Evolutionary conservation across 2,329 filamentous ascomycete genomes (phyloP), one percentile per base, ranked within the genome.

Genomic region (Penicillium aurantiogriseum): DNA sequence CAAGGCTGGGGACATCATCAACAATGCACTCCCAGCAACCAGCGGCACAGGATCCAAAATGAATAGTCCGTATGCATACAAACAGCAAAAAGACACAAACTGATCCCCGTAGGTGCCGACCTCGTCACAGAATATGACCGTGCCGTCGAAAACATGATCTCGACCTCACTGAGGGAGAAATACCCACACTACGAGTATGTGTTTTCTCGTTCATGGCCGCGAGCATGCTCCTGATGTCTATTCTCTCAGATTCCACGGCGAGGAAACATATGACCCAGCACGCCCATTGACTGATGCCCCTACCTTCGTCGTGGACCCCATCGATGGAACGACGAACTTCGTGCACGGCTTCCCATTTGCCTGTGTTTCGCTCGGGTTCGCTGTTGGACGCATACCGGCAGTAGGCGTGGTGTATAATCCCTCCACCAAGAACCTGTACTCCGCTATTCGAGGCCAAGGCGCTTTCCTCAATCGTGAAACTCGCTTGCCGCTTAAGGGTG

Each of bases 241-340:
- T 47, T 35, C 31, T n/a, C 19, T 31, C 48, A 77, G 74, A 39
- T 83, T 84, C 69, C 80, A 84, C 71, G 82, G 83, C 61, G 83
- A 84, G 67, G 84, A 87, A 67, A 86, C 84, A 2, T 86, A 87
- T 72, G 74, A 81, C 47, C 79, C 82, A 1, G 79, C 80, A 31
- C 77, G 76, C 63, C 74, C 68, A n/a, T 75, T 87, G 45, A 82
- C 79, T 0, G 57, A 76, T 25, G 74, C 73, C 1, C 84, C 85
- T 4, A 87, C 85, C 3, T 86, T 87, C 73, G 78, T 87, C 57
- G 80, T 84, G 59, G 85, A 88, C 67, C 85, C 85, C 5, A 86
- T 87, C 50, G 85, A 88, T 69, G 85, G 85, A 50, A 87, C 85
- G 3, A 83, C 83, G 27, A 87, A 87, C 72, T 86, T 88, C 62